A percentile compares a stretch with the other conserved stretches of the same genome.
Evolutionary conservation across 768 basidiomycete genomes (phyloP).

Genomic region (Tylopilus subfusipes): DNA sequence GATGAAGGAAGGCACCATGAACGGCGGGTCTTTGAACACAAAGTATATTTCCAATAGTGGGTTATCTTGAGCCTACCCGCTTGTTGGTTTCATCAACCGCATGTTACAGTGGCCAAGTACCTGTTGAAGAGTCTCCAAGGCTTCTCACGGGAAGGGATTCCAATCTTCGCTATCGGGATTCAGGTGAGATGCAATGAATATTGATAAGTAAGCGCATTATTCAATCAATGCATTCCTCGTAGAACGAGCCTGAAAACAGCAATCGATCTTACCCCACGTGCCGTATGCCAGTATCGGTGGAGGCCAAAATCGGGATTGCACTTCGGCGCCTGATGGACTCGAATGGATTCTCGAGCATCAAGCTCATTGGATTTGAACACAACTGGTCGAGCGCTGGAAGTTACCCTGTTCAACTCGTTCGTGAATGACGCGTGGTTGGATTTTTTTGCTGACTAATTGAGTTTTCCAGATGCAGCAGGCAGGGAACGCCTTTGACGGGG

Average conservation of each 20-base stretch:
- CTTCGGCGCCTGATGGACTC: conserved; percentile 59
- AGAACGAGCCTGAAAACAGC: conserved; percentile 54
- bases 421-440: conserved; percentile 3
- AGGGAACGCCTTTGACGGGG: conserved; percentile 55
- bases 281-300: conserved; percentile 48
- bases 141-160: conserved; percentile 57
- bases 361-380: conserved; percentile 68
- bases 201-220: neutral
- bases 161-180: conserved; percentile 59
- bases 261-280: conserved; percentile 70
- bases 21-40: conserved; percentile 57
- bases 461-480: conserved; percentile 55
- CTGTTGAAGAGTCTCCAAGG: conserved; percentile 71
- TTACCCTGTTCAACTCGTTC: conserved; percentile 57
- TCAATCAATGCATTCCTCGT: conserved; percentile 3
- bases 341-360: conserved; percentile 57
- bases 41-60: conserved; percentile 47
- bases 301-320: conserved; percentile 54
- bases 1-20: conserved; percentile 74
- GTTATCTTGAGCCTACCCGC: conserved; percentile 19
- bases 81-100: neutral
- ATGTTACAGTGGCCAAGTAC: conserved; percentile 59
- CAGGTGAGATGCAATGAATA: conserved; percentile 30
- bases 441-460: neutral
- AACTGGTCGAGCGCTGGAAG: conserved; percentile 67